Base-by-base conservation (phyloP, 805 yeast species). In the Metschnikowia anglica region DNA sequence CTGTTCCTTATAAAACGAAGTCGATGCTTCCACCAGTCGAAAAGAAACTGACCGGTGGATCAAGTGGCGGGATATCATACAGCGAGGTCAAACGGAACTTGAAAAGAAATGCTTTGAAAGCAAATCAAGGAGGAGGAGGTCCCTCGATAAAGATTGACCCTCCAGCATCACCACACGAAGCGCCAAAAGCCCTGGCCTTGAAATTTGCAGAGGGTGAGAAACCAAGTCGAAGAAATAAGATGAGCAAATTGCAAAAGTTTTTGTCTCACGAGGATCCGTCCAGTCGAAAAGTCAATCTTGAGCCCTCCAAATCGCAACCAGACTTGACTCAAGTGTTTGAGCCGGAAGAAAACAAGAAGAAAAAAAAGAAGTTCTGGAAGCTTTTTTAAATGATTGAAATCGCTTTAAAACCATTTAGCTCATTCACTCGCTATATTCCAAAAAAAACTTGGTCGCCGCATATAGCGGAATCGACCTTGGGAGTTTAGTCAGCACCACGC, bases 1-100 rank as follows among this genome's bases (percentile, higher is more conserved):
- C 58, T 9, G 61, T 62, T 12, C 72, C 73, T 2, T 66, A 60
- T 52, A 68, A 68, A 41, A 68, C 74, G n/a, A 70, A 68, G 49
- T 69, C 74, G 4, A 44, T 71, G 41, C 53, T 71, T 29, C 60
- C 52, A 4, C 73, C 73, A 3, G 49, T 62, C 1, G 66, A 61
- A 36, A 37, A 37, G 34, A 47, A 34, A 17, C 34, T 24, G 23
- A 45, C 48, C 13, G 42, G 40, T 11, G 35, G 19, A 13, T 35
- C 49, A n/a, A 21, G 43, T 2, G 47, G 58, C 2, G 57, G 54
- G 2, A 32, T 64, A 6, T 59, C 70, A 5, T 65, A 60, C 47
- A 62, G 60, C 44, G 73, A 68, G 39, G 48, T 68, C 51, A 66
- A 66, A 52, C 52, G 55, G 32, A 60, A 46, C 34, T 52, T 65